These are phyloP conservation scores for Lactarius evosmus DNA, from an alignment of 768 basidiomycete species.

Conservation along the genomic window DNA sequence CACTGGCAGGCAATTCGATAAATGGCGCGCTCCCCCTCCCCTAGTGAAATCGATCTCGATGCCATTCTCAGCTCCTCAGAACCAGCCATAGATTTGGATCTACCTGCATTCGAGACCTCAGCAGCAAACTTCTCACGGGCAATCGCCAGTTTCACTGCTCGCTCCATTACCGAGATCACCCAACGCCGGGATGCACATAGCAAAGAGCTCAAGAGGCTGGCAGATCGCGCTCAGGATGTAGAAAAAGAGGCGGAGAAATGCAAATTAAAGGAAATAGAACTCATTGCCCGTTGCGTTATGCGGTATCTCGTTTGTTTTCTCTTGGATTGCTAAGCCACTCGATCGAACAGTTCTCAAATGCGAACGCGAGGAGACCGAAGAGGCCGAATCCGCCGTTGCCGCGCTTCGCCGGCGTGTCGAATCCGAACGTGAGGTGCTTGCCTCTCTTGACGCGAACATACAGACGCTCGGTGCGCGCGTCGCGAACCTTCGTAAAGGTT, in stretches of 20 bases:
- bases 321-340: not conserved
- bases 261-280: conserved; percentile 55
- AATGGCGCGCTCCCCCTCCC: too few relatives aligned
- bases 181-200: not conserved
- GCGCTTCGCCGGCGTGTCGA: conserved; percentile 64
- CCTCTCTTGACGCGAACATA: conserved; percentile 62
- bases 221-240: conserved; percentile 47
- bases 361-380: conserved; percentile 62
- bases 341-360: conserved; percentile 40
- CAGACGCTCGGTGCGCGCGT: conserved; percentile 65
- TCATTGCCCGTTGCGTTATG: conserved; percentile 57
- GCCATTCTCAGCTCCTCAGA: not conserved
- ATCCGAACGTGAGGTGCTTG: conserved; percentile 56
- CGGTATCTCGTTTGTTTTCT: not conserved
- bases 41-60: not conserved
- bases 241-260: conserved; percentile 44
- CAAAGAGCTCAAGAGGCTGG: not conserved
- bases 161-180: not conserved
- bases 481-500: conserved; percentile 63
- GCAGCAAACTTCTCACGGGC: not conserved
- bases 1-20: too few relatives aligned
- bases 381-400: conserved; percentile 58
- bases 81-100: not conserved
- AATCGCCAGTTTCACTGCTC: not conserved
- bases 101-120: not conserved